Percentiles rank a stretch among this genome's conserved stretches.
These are phyloP conservation scores for Peronospora tabacina DNA, from an alignment of 352 stramenopile genomes.

Conservation along the genomic window DNA sequence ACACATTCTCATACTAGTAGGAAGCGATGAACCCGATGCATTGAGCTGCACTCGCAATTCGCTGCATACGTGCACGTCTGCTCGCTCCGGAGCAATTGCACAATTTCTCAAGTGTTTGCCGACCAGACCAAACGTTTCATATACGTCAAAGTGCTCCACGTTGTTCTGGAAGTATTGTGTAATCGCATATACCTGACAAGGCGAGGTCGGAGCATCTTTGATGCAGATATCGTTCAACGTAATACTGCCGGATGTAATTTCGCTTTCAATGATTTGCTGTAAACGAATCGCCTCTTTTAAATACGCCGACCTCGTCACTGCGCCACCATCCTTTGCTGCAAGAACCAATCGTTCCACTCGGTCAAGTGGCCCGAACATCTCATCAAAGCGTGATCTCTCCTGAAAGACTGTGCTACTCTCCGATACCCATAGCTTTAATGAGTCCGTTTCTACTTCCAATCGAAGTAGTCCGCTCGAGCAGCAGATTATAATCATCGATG, in stretches of 20 bases:
- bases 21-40: slow-evolving; percentile 27
- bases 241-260: slow-evolving; percentile 15
- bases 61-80: slow-evolving; percentile 30
- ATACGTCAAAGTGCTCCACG: slow-evolving; percentile 43
- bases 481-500: slow-evolving; percentile 34
- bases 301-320: slow-evolving; percentile 35
- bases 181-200: slow-evolving; percentile 44
- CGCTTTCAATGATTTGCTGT: slow-evolving; percentile 30
- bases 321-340: slow-evolving; percentile 46
- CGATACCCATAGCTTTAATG: slow-evolving; percentile 51
- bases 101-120: slow-evolving; percentile 39
- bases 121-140: slow-evolving; percentile 38
- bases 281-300: slow-evolving; percentile 53
- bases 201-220: slow-evolving; percentile 39
- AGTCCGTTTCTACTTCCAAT: slow-evolving; percentile 42
- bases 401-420: slow-evolving; percentile 37
- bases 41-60: slow-evolving; percentile 30
- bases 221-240: slow-evolving; percentile 47
- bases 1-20: slow-evolving; percentile 51
- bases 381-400: slow-evolving; percentile 36
- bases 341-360: slow-evolving; percentile 49
- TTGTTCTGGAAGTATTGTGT: slow-evolving; percentile 69
- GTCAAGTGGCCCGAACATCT: slow-evolving; percentile 52
- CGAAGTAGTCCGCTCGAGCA: slow-evolving; percentile 33
- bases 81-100: slow-evolving; percentile 19